These are phyloP conservation scores for Musa troglodytarum DNA, from an alignment of 176 grass and related monocot genomes.

Conservation along the genomic window DNA sequence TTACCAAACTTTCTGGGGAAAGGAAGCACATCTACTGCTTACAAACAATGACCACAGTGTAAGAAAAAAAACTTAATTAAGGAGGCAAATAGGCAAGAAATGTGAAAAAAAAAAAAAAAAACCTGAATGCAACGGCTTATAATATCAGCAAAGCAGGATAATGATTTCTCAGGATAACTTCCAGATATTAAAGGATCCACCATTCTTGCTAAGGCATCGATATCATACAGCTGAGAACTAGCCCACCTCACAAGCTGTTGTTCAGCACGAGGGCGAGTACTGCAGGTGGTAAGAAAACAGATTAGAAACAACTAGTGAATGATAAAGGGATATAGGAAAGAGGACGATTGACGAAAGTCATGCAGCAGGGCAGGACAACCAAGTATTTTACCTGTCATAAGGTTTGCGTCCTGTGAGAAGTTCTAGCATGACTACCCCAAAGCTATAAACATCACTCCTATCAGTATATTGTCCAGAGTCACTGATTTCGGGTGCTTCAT, in stretches of 20 bases:
- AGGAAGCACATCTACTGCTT: no score
- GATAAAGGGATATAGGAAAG: not conserved
- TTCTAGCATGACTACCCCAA: conserved; percentile 93
- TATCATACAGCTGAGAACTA: conserved; percentile 70
- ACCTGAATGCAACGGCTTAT: conserved; percentile 93
- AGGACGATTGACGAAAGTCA: conserved; percentile 11
- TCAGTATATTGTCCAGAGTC: conserved; percentile 71
- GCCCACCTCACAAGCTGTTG: conserved; percentile 96
- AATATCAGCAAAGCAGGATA: conserved; percentile 77
- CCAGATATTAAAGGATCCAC: conserved; percentile 76
- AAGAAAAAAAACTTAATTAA: not conserved
- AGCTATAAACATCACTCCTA: conserved; percentile 87
- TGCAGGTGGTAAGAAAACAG: conserved; percentile 29
- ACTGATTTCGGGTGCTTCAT: conserved; percentile 85
- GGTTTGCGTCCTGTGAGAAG: conserved; percentile 92
- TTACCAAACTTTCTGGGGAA: no score
- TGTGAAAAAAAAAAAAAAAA: not conserved
- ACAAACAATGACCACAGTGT: no score
- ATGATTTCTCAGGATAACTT: conserved; percentile 67
- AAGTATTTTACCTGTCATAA: conserved; percentile 61
- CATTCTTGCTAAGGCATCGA: conserved; percentile 69
- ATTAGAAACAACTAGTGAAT: not conserved
- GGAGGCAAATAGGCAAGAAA: not conserved
- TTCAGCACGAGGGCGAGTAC: conserved; percentile 64
- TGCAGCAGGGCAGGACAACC: not conserved